Percentiles rank a stretch among this genome's conserved stretches.
phyloP scores from a whole-genome alignment of 192 early-diverging fungal genomes.

The Coemansia sp. region DNA sequence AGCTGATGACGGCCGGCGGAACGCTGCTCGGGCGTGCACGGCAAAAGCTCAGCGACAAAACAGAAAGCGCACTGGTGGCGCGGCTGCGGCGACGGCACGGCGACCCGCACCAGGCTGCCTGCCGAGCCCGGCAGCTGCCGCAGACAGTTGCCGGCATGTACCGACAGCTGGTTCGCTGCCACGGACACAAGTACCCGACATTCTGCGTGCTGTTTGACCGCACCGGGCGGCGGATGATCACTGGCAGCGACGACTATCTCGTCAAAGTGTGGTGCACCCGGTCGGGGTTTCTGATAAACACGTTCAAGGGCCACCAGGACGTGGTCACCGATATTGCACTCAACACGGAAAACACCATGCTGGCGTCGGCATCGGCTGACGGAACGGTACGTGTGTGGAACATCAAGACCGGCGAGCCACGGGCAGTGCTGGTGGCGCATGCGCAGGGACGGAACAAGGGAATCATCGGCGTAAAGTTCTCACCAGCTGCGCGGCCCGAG shows the following conservation, averaged over 20 bases:
- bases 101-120: neutral
- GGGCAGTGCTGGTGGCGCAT: conserved; percentile 57
- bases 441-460: conserved; percentile 52
- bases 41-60: conserved; percentile 23
- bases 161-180: conserved; percentile 59
- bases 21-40: conserved; percentile 33
- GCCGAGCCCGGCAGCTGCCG: conserved; percentile 13
- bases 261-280: conserved; percentile 83
- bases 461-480: conserved; percentile 68
- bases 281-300: conserved; percentile 74
- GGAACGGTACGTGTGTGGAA: conserved; percentile 77
- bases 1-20: conserved; percentile 34
- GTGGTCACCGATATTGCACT: conserved; percentile 77
- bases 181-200: conserved; percentile 73
- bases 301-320: conserved; percentile 74
- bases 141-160: conserved; percentile 22
- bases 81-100: conserved; percentile 11
- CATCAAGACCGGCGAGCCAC: conserved; percentile 64
- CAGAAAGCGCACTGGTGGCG: neutral
- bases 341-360: conserved; percentile 72
- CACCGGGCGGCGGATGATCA: conserved; percentile 69
- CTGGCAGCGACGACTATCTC: conserved; percentile 84
- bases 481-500: conserved; percentile 69
- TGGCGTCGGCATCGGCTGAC: conserved; percentile 75
- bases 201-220: conserved; percentile 77